Evolutionary conservation across 2,329 filamentous ascomycete genomes (phyloP).

Genomic region (Aspergillus phoenicis): DNA sequence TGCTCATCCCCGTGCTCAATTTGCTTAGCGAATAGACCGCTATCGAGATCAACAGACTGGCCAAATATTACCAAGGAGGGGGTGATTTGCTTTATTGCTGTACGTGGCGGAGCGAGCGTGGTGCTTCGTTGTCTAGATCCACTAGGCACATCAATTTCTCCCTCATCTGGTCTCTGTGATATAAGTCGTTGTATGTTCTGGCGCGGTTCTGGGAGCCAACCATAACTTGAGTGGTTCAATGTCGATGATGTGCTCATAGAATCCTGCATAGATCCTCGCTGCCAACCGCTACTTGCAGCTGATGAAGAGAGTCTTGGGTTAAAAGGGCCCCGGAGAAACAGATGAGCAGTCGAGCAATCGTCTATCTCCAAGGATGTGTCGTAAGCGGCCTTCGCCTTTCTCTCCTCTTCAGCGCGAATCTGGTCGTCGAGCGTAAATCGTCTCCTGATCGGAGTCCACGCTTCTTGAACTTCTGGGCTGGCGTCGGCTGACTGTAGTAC

Average conservation of each 20-base stretch:
- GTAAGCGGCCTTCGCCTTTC: constrained; percentile 4
- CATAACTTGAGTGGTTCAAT: constrained; percentile 9
- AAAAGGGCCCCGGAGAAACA: background rate
- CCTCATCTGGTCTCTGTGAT: background rate
- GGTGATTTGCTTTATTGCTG: background rate
- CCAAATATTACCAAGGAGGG: constrained; percentile 20
- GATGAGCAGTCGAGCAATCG: background rate
- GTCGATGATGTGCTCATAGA: constrained; percentile 7
- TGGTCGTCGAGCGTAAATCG: constrained; percentile 34
- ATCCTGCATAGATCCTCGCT: background rate
- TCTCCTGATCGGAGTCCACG: constrained; percentile 7
- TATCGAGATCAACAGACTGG: constrained; percentile 15
- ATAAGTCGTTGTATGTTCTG: constrained; percentile 13
- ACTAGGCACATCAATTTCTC: too few species aligned
- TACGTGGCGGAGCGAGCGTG: background rate
- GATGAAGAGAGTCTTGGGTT: background rate
- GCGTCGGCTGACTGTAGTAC: background rate
- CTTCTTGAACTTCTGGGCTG: background rate
- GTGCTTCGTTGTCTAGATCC: background rate
- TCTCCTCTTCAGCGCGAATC: constrained; percentile 25
- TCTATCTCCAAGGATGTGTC: background rate
- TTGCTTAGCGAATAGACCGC: background rate
- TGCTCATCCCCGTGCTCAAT: background rate
- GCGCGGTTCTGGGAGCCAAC: constrained; percentile 22
- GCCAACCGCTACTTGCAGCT: background rate